Base-by-base conservation (phyloP, 140 eudicot genomes). In the Bidens hawaiensis region DNA sequence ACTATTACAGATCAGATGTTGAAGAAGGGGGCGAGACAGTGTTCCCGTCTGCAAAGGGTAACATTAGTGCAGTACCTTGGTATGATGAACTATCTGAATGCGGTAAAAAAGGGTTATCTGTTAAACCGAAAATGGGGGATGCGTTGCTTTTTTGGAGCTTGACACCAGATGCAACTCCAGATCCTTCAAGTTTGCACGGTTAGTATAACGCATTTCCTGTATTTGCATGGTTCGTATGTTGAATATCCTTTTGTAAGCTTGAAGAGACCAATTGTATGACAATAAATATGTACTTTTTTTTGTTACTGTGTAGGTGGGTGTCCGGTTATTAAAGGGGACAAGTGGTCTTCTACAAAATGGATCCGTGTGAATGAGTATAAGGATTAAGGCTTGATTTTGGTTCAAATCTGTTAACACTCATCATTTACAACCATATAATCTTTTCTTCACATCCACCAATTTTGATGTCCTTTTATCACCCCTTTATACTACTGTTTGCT, bases 1-100 rank as follows among this genome's bases (percentile, higher is more conserved):
- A 22, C 41, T n/a, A 62, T 15, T 71, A 61, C 88, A 87, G 98
- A 38, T 82, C 98, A 41, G 98, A 91, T 76, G 98, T 91, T 67
- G 98, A 91, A 82, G 96, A 91, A 78, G 98, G 98, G 22, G 98
- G 98, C 9, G 98, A 91, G 71, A 87, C 98, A 2, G 88, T 91
- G 18, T 91, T 91, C 74, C 98, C 98, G 65, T 40, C 75, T 45
- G 93, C 98, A 38, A 82, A 64, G 61, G 98, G 95, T 40, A 91
- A 87, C 71, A 48, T 82, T 40, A 87, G 95, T 73, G 76, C 72
- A 23, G 77, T 82, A 4, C 85, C 98, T 4, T 82, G 89, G 81
- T 91, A 95, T 95, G 68, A 87, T 70, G 93, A 91, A 62, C 71
- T 75, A 34, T 91, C 96, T 36, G 85, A 82, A 60, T 91, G 96